These are phyloP conservation scores for Phytopythium vexans DNA, from an alignment of 352 stramenopile species.

Conservation along the genomic window DNA sequence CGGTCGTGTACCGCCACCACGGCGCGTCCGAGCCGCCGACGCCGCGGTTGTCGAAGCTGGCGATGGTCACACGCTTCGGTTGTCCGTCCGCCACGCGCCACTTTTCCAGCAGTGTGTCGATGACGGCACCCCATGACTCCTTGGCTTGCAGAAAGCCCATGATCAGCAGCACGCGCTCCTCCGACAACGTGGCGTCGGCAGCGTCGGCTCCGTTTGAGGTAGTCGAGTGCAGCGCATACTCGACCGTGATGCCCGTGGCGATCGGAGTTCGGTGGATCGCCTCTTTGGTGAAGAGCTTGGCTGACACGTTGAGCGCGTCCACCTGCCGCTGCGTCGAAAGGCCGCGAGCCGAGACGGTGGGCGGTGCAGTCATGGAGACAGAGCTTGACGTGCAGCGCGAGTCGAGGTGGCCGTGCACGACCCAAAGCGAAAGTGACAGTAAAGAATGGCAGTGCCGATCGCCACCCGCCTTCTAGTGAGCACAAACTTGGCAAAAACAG, in stretches of 20 bases:
- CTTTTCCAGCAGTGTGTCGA: constrained; percentile 41
- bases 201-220: constrained; percentile 14
- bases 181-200: constrained; percentile 7
- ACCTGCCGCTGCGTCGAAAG: constrained; percentile 43
- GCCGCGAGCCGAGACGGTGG: constrained; percentile 21
- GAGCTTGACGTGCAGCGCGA: no score
- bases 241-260: constrained; percentile 43
- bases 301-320: constrained; percentile 40
- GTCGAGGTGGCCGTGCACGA: no score
- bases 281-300: constrained; percentile 33
- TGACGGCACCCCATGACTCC: constrained; percentile 48
- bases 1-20: constrained; percentile 50
- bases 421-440: constrained; percentile 13
- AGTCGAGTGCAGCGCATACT: constrained; percentile 39
- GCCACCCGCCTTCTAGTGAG: neutral
- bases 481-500: constrained; percentile 1
- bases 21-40: constrained; percentile 36
- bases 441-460: constrained; percentile 3
- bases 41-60: constrained; percentile 61
- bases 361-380: constrained; percentile 9
- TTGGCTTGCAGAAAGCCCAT: constrained; percentile 55
- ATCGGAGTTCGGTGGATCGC: constrained; percentile 17
- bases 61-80: constrained; percentile 32
- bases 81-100: constrained; percentile 24
- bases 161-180: constrained; percentile 48